Evolutionary conservation across 2,329 filamentous ascomycete species (phyloP).

Genomic region (Cytospora mali): DNA sequence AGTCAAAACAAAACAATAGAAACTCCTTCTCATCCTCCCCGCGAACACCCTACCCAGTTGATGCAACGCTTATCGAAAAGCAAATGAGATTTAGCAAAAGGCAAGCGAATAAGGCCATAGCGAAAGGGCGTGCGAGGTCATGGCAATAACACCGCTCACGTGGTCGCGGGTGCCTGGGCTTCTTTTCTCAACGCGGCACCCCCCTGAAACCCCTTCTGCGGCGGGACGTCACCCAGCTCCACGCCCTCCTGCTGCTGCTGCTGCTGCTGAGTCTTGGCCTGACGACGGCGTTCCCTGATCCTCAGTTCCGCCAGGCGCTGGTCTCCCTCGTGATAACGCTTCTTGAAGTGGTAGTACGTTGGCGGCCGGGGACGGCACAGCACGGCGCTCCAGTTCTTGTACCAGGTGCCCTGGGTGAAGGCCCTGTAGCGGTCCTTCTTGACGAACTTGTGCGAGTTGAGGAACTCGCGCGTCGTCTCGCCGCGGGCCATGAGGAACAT

Average conservation of each 20-base stretch:
- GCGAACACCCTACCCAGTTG: slow-evolving; percentile 1
- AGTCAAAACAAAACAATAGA: slow-evolving; percentile 7
- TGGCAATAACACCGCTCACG: slow-evolving; percentile 3
- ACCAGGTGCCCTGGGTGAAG: slow-evolving; percentile 75
- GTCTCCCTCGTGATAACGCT: slow-evolving; percentile 74
- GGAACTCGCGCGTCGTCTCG: slow-evolving; percentile 93
- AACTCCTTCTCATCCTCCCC: slow-evolving; percentile 3
- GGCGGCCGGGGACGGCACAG: slow-evolving; percentile 82
- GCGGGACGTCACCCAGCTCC: slow-evolving; percentile 72
- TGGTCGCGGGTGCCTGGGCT: slow-evolving; percentile 15
- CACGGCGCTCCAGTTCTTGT: slow-evolving; percentile 81
- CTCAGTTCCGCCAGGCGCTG: slow-evolving; percentile 70
- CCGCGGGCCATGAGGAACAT: slow-evolving; percentile 87
- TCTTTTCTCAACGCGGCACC: slow-evolving; percentile 49
- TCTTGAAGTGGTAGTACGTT: slow-evolving; percentile 88
- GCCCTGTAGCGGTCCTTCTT: slow-evolving; percentile 90
- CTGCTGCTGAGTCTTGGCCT: slow-evolving; percentile 35
- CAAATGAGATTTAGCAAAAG: slow-evolving; percentile 1
- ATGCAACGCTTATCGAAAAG: slow-evolving; percentile 11
- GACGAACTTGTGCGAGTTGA: slow-evolving; percentile 93
- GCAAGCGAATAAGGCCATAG: not conserved
- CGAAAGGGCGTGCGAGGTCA: not conserved
- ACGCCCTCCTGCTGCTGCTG: slow-evolving; percentile 50
- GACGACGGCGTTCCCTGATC: slow-evolving; percentile 44
- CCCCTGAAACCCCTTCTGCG: slow-evolving; percentile 55